A percentile compares a stretch with the other conserved stretches of the same genome.
These are phyloP conservation scores for Saccharomycopsis sp. DNA, from an alignment of 805 yeast genomes.

Conservation along the genomic window DNA sequence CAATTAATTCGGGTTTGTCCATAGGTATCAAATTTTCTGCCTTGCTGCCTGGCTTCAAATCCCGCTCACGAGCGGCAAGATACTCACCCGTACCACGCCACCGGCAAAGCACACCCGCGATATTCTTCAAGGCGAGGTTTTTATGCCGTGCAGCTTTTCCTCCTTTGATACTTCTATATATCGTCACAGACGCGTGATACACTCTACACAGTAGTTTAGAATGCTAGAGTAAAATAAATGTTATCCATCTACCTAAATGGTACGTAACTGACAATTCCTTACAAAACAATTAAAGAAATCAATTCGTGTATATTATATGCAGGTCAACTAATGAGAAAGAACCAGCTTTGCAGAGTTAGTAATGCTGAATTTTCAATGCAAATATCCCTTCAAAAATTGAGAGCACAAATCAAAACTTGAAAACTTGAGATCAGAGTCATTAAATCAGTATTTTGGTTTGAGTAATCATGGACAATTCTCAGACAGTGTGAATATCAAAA, in stretches of 20 bases:
- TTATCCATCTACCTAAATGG: no score
- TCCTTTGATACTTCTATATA: no score
- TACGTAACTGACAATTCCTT: no score
- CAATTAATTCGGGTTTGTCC: slow-evolving; percentile 49
- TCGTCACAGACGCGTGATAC: no score
- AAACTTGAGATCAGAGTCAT: neutral
- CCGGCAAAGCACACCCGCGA: slow-evolving; percentile 64
- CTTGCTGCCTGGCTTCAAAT: slow-evolving; percentile 23
- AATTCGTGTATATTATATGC: no score
- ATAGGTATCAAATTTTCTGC: slow-evolving; percentile 72
- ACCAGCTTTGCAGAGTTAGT: neutral
- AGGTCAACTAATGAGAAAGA: neutral
- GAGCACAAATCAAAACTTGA: neutral
- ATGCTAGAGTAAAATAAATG: no score
- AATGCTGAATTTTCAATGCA: neutral
- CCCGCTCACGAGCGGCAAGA: slow-evolving; percentile 45
- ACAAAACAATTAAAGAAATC: no score
- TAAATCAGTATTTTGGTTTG: slow-evolving; percentile 2
- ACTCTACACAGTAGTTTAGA: no score
- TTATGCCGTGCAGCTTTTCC: no score
- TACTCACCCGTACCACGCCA: slow-evolving; percentile 94
- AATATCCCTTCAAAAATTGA: neutral
- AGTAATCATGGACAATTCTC: slow-evolving; percentile 1
- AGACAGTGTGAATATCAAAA: slow-evolving; percentile 3
- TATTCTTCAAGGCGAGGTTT: no score